phyloP scores from a whole-genome alignment of 202 grass and related monocot species.

The Bolboschoenoplectus hybrid region DNA sequence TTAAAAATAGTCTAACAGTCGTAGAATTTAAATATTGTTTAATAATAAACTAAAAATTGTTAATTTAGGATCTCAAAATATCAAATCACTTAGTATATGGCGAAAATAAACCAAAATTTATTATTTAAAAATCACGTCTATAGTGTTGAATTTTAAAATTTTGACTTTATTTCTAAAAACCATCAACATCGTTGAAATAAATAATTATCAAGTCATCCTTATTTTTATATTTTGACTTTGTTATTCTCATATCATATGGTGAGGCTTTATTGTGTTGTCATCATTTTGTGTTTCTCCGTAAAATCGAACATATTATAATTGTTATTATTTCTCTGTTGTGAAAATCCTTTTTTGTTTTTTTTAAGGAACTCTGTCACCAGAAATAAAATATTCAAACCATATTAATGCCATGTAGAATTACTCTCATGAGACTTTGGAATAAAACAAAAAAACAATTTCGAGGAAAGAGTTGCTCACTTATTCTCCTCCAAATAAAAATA shows the following conservation, averaged over 20 bases:
- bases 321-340: neutral
- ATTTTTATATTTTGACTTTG: too few species aligned
- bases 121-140: too few species aligned
- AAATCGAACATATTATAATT: neutral
- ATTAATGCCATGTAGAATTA: neutral
- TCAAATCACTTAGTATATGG: too few species aligned
- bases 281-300: neutral
- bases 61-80: too few species aligned
- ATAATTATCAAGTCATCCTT: neutral
- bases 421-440: neutral
- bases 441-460: constrained; percentile 3
- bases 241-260: neutral
- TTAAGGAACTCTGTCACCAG: neutral
- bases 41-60: too few species aligned
- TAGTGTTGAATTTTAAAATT: too few species aligned
- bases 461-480: neutral
- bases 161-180: too few species aligned
- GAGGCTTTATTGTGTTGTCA: neutral
- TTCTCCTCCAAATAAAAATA: neutral
- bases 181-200: neutral
- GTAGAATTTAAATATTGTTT: too few species aligned
- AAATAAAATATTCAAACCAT: neutral
- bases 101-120: too few species aligned
- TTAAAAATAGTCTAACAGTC: too few species aligned
- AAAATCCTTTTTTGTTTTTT: too few species aligned